Evolutionary conservation across 768 basidiomycete genomes (phyloP).

Genomic region (Boletus barrowsii): DNA sequence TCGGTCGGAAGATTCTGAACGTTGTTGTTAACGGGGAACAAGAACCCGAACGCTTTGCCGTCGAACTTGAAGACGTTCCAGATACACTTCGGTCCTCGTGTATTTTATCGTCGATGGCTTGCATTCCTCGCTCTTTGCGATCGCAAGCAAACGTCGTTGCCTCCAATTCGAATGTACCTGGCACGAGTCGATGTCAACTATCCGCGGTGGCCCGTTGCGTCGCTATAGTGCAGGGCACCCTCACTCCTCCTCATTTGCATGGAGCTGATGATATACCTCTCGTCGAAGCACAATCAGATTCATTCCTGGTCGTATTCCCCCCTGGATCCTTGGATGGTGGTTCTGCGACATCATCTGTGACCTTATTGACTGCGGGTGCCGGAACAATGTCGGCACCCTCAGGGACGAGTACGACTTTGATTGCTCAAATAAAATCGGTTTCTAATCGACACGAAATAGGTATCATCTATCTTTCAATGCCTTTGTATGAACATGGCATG

Average conservation of each 20-base stretch:
- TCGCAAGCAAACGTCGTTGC: slow-evolving; percentile 19
- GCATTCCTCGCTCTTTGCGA: slow-evolving; percentile 31
- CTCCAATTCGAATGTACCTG: not conserved
- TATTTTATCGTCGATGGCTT: slow-evolving; percentile 48
- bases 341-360: slow-evolving; percentile 51
- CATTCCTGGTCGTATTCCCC: slow-evolving; percentile 71
- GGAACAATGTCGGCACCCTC: slow-evolving; percentile 71
- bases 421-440: not conserved
- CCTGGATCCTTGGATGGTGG: slow-evolving; percentile 52
- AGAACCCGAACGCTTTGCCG: slow-evolving; percentile 32
- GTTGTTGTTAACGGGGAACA: slow-evolving; percentile 29
- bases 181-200: slow-evolving; percentile 2
- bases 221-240: slow-evolving; percentile 43
- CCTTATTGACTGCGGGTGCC: slow-evolving; percentile 66
- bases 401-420: slow-evolving; percentile 49
- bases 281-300: slow-evolving; percentile 43
- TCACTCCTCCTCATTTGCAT: slow-evolving; percentile 27
- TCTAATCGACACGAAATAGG: slow-evolving; percentile 35
- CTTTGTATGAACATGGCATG: slow-evolving; percentile 30
- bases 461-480: slow-evolving; percentile 58
- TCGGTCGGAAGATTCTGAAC: slow-evolving; percentile 43
- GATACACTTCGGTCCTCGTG: slow-evolving; percentile 54
- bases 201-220: slow-evolving; percentile 45
- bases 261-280: slow-evolving; percentile 17
- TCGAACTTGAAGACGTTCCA: slow-evolving; percentile 58